Evolutionary conservation across 768 basidiomycete genomes (phyloP), one percentile per base, ranked within the genome.

Genomic region (Pisolithus sp.): DNA sequence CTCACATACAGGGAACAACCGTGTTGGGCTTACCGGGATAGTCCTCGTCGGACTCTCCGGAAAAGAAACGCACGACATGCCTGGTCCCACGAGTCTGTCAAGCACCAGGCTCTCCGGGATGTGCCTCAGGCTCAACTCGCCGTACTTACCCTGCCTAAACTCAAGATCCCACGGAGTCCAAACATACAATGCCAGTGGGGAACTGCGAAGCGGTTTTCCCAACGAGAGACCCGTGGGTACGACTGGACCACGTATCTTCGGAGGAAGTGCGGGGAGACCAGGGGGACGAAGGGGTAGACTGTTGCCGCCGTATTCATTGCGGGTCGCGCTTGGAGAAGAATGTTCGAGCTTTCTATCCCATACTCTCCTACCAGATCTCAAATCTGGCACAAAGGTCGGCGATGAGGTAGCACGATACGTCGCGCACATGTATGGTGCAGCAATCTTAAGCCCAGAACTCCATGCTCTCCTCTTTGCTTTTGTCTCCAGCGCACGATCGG

Each of bases 381-480:
- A 18, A 2, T 10, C 49, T 7, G 26, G 17, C 18, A 18, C 23
- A 9, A 52, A 23, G 2, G 43, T n/a, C 15, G 49, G 53, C 18
- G 54, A 26, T 3, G 40, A 50, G 38, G 31, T 34, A 15, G 23
- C 28, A 17, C 9, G 23, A 26, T 34, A 34, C 4, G 28, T 24
- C 6, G 43, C 26, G n/a, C 26, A 9, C 28, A 10, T 45, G 53
- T 65, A 67, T 2, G 61, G 61, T 0, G 65, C 60, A 46, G 68
- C 67, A 46, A 74, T 60, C 53, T 78, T 71, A 18, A 74, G 73
- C 34, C 76, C 71, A 54, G 79, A 79, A 49, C 79, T 72, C 86
- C 86, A 89, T 7, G 86, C 86, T 9, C 84, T 73, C 28, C 86
- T 74, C 37, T 79, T 73, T 31, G 79, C 77, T 55, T 76, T 77